Evolutionary conservation across 2,329 filamentous ascomycete genomes (phyloP).

Genomic region (Blumeria hordei): DNA sequence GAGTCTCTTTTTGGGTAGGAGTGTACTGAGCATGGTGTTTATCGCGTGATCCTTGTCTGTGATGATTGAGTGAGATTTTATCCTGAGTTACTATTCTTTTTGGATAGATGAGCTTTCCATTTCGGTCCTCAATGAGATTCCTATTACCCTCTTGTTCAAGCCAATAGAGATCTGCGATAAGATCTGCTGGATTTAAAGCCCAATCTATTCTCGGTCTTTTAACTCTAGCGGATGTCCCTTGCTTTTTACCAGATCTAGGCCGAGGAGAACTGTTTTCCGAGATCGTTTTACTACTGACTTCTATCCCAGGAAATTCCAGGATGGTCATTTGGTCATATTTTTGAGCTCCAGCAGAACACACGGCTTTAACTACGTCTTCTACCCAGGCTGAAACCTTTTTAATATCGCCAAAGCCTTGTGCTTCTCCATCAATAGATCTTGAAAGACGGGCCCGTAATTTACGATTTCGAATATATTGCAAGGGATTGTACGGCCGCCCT

Average conservation of each 20-base stretch:
- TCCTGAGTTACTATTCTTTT: conserved; percentile 6
- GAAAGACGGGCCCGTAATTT: conserved; percentile 63
- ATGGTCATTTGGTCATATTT: background rate
- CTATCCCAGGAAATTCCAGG: conserved; percentile 13
- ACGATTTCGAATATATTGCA: conserved; percentile 81
- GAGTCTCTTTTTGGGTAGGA: conserved; percentile 1
- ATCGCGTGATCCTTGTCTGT: too few species aligned
- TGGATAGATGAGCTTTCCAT: conserved; percentile 50
- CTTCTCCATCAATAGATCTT: conserved; percentile 46
- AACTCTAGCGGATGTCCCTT: conserved; percentile 22
- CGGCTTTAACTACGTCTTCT: conserved; percentile 27
- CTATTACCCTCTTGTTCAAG: conserved; percentile 64
- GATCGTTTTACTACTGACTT: conserved; percentile 11
- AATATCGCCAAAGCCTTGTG: conserved; percentile 54
- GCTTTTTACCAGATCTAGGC: conserved; percentile 16
- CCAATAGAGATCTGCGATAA: conserved; percentile 82
- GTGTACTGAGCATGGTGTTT: too few species aligned
- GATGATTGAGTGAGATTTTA: too few species aligned
- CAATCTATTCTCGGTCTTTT: conserved; percentile 63
- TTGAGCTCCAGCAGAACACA: conserved; percentile 8
- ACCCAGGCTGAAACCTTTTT: conserved; percentile 54
- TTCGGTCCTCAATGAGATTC: conserved; percentile 52
- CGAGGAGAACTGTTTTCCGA: conserved; percentile 16
- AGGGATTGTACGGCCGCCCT: conserved; percentile 63
- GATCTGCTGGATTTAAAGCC: conserved; percentile 59